Evolutionary conservation across 108 stramenopile species (phyloP), one percentile per base, ranked within the genome.

Genomic region (Skeletonema marinoi): DNA sequence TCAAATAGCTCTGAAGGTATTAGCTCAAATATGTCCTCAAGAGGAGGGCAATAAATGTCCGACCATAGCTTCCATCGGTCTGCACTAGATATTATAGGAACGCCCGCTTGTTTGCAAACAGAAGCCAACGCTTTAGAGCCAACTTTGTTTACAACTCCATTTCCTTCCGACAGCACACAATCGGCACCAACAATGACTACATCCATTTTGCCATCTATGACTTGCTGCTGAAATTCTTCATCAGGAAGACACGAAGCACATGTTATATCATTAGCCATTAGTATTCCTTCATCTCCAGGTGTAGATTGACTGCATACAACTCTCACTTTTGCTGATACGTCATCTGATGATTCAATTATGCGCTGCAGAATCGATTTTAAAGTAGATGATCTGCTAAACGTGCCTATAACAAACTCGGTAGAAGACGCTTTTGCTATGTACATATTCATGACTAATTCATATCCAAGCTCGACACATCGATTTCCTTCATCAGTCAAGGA

Each of bases 61-160:
- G 79, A 66, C 87, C 87, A 88, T 10, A 78, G 3, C 56, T 88
- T 88, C 82, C 81, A 88, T 36, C 73, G 60, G 51, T 88, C 87
- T 21, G 87, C 64, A 56, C 73, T 79, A 33, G 84, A 88, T 32
- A 74, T 71, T 6, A 85, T 73, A 25, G 81, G 73, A 41, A 75
- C 65, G 19, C 64, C 51, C 2, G 54, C 32, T 33, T 60, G 17
- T 33, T 69, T 73, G 50, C 77, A 76, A 21, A 39, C 17, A 19
- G 33, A 29, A 46, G 77, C 77, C 42, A 85, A 56, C 41, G 36
- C 70, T 48, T 29, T 36, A 10, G 81, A 85, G 12, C 87, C 87
- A 46, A 88, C 61, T 66, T 88, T 88, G 56, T 88, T 88, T 3
- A 88, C 84, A 46, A 88, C 44, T 30, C 70, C 63, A 32, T 17